Conservation (phyloP, 2,329 filamentous ascomycete species). For the Fusarium tjaetaba region DNA sequence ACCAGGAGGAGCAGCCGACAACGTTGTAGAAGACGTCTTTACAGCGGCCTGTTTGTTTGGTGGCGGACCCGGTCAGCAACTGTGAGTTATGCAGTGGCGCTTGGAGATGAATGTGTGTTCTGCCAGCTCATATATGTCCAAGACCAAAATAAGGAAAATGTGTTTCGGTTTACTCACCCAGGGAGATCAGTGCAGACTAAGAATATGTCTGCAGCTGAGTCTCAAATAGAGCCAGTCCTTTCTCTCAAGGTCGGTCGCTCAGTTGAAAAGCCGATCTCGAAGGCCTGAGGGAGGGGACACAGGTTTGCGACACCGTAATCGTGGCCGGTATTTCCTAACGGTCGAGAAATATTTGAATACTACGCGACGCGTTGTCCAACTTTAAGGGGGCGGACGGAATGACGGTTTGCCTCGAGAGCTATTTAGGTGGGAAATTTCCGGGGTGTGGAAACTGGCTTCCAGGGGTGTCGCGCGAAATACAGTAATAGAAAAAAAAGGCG, state of each 20-base stretch:
- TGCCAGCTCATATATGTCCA: constrained; percentile 28
- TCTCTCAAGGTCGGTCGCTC: constrained; percentile 43
- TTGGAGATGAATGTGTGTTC: constrained; percentile 36
- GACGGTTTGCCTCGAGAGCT: constrained; percentile 33
- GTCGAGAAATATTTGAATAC: constrained; percentile 34
- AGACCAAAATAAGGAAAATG: constrained; percentile 17
- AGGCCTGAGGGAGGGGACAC: constrained; percentile 29
- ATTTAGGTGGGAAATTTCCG: constrained; percentile 39
- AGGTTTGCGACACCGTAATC: constrained; percentile 32
- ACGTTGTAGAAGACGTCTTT: constrained; percentile 67
- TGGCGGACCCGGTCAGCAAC: constrained; percentile 38
- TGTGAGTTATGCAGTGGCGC: constrained; percentile 39
- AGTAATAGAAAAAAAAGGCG: constrained; percentile 13
- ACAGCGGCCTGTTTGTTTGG: constrained; percentile 49
- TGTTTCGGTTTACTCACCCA: constrained; percentile 52
- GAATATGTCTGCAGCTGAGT: constrained; percentile 65
- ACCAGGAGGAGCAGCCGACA: constrained; percentile 64
- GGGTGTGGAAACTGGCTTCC: constrained; percentile 39
- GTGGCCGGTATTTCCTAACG: constrained; percentile 26
- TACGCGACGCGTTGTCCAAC: constrained; percentile 50
- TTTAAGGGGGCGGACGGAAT: constrained; percentile 43
- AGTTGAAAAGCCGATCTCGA: constrained; percentile 40
- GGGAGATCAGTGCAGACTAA: constrained; percentile 73
- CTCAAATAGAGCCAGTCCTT: constrained; percentile 51
- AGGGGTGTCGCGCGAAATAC: constrained; percentile 35